A percentile compares a stretch with the other conserved stretches of the same genome.
Evolutionary conservation across 345 rosid species (phyloP).

Genomic region (Sonneratia caseolaris): DNA sequence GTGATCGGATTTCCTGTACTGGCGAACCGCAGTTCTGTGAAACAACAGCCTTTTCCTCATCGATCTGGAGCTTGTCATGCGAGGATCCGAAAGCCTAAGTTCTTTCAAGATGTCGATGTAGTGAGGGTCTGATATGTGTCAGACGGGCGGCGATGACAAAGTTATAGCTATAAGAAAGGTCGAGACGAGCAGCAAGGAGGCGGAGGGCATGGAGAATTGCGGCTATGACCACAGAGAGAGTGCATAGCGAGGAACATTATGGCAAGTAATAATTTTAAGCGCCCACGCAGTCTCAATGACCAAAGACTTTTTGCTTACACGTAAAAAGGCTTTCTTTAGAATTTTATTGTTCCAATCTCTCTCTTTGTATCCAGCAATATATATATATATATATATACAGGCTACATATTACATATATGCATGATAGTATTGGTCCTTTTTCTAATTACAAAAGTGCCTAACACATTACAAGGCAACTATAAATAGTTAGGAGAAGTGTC

Average conservation of each 20-base stretch:
- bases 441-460: too few relatives aligned
- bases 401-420: too few relatives aligned
- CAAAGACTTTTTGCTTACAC: conserved; percentile 16
- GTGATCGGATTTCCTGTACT: conserved; percentile 31
- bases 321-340: conserved; percentile 4
- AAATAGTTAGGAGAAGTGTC: too few relatives aligned
- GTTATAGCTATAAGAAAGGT: neutral
- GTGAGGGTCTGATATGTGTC: neutral
- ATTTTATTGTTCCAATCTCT: neutral
- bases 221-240: too few relatives aligned
- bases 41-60: conserved; percentile 12
- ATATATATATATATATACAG: too few relatives aligned
- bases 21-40: conserved; percentile 16
- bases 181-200: neutral
- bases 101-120: neutral
- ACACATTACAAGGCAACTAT: too few relatives aligned
- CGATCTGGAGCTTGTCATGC: conserved; percentile 3
- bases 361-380: neutral
- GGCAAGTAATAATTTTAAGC: too few relatives aligned
- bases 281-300: conserved; percentile 14
- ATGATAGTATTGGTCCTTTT: too few relatives aligned
- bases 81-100: conserved; percentile 2
- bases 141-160: neutral
- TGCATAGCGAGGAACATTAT: too few relatives aligned
- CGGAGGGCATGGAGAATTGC: too few relatives aligned